phyloP scores from a whole-genome alignment of 2,329 filamentous ascomycete genomes.

The Gnomoniopsis sp. region DNA sequence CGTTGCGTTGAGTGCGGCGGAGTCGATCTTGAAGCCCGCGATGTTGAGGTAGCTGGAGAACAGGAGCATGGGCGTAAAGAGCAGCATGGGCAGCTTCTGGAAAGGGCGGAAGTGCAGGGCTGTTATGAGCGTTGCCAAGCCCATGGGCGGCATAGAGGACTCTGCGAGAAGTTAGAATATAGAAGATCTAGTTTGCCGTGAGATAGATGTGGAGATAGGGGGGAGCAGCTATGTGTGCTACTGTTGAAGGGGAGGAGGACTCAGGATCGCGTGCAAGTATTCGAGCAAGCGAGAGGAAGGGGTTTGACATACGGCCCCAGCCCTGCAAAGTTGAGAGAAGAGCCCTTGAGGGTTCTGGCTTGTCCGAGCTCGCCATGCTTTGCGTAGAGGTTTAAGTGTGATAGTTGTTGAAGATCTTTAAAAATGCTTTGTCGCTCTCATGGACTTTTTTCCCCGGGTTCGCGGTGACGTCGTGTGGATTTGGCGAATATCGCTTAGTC shows the following conservation, averaged over 20 bases:
- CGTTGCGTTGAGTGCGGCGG: constrained; percentile 52
- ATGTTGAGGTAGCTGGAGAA: constrained; percentile 59
- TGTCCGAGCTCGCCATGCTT: neutral
- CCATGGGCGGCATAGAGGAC: constrained; percentile 51
- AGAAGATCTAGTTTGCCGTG: constrained; percentile 3
- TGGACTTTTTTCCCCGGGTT: neutral
- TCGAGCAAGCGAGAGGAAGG: neutral
- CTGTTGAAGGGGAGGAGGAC: neutral
- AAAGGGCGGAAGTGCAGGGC: constrained; percentile 54
- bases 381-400: neutral
- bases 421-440: neutral
- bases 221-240: neutral
- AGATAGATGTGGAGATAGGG: neutral
- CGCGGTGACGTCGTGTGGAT: no score
- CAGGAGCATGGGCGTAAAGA: constrained; percentile 49
- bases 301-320: constrained; percentile 50
- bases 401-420: no score
- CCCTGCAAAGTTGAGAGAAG: constrained; percentile 34
- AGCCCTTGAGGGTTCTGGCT: constrained; percentile 27
- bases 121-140: constrained; percentile 53
- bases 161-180: constrained; percentile 33
- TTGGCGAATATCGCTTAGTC: no score
- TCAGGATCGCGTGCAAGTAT: neutral
- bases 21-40: constrained; percentile 55
- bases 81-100: constrained; percentile 43